Conservation (phyloP, 2,329 filamentous ascomycete species). For the Colletotrichum sp. region DNA sequence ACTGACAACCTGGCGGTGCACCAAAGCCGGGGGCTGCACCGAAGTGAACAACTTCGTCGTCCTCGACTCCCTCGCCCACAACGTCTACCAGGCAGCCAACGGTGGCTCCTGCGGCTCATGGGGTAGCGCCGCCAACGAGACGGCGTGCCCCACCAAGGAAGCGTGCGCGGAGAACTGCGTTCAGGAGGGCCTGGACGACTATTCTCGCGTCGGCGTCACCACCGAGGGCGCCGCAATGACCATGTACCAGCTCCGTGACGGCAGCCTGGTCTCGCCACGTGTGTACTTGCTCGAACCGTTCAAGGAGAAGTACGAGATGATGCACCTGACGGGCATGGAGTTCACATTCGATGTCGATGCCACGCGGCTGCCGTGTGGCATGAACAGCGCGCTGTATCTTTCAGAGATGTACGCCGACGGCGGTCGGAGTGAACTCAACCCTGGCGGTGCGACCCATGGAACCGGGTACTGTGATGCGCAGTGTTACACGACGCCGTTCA, state of each 20-base stretch:
- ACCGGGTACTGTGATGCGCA: conserved; percentile 70
- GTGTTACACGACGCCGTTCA: conserved; percentile 56
- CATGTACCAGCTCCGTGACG: conserved; percentile 31
- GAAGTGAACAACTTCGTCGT: conserved; percentile 52
- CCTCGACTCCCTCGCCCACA: conserved; percentile 51
- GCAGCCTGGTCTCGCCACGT: conserved; percentile 41
- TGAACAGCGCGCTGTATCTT: conserved; percentile 72
- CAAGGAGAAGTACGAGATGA: conserved; percentile 62
- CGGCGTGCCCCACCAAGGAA: conserved; percentile 52
- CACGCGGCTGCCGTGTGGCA: conserved; percentile 67
- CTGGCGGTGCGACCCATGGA: conserved; percentile 64
- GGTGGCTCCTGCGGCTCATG: conserved; percentile 35
- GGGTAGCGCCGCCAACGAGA: conserved; percentile 40
- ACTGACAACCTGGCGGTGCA: conserved; percentile 57
- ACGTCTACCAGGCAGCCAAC: conserved; percentile 45
- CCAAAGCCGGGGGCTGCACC: conserved; percentile 52
- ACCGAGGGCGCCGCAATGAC: conserved; percentile 34
- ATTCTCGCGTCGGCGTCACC: conserved; percentile 38
- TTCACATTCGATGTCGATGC: conserved; percentile 72
- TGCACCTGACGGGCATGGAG: conserved; percentile 65
- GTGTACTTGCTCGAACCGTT: conserved; percentile 62
- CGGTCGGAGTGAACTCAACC: conserved; percentile 57
- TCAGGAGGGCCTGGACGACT: conserved; percentile 55
- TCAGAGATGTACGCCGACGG: conserved; percentile 62
- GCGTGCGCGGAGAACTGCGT: conserved; percentile 60